Base-by-base conservation (phyloP, 768 basidiomycete species). In the Suillus americanus region DNA sequence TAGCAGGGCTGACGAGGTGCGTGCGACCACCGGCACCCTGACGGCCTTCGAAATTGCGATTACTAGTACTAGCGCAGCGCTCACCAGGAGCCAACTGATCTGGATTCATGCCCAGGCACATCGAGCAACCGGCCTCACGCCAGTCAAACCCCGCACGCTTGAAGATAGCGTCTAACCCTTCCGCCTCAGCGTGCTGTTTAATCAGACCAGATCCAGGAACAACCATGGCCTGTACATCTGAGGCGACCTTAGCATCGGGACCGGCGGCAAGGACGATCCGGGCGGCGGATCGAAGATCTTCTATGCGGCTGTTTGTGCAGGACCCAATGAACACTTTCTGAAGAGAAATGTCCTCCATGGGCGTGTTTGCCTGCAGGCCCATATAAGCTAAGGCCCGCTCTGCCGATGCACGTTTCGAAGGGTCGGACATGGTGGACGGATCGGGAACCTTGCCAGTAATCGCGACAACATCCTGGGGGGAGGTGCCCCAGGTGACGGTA, bases 101-200 rank as follows among this genome's bases (percentile, higher is more conserved):
- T 14, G 94, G 92, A 77, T 97, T 97, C 94, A 97, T 97, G 48
- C 94, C 94, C 69, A 97, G 77, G 78, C 94, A 97, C 94, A 97
- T 97, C 18, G 94, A 97, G 74, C 94, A 97, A 40, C 94, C 94
- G 38, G 94, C 94, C 77, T 97, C 94, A 60, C 94, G 86, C 94
- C 94, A 96, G 72, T 97, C 94, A 72, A 95, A 97, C 38, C 94
- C 94, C 41, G 94, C 94, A 51, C 90, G 89, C 74, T 88, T 92
- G 82, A 97, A 94, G 69, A 96, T 81, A 62, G 83, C 82, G 70
- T 95, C 93, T 65, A 97, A 81, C 30, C 94, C 94, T 72, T 97
- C 94, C 23, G 87, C 89, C 78, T 96, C 94, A 23, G 94, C 92
- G 70, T 96, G 94, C 70, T 92, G 86, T 73, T 95, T 96, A 75